A percentile compares a stretch with the other conserved stretches of the same genome.
Evolutionary conservation across 2,329 filamentous ascomycete genomes (phyloP).

Genomic region (Pseudofabraea citricarpa): DNA sequence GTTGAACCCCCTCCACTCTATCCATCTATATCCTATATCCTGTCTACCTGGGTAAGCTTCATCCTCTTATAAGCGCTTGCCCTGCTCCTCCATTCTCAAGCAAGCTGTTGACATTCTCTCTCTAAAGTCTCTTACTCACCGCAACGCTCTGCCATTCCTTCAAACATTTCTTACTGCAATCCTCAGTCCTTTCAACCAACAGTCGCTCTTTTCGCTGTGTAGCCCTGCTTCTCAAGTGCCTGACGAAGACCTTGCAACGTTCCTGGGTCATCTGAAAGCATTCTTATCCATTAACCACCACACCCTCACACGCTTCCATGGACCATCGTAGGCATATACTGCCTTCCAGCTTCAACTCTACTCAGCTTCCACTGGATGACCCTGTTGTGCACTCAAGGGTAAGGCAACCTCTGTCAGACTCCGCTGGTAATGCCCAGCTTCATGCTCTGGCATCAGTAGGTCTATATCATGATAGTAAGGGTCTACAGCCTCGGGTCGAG

Average conservation of each 20-base stretch:
- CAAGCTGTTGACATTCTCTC: conserved; percentile 24
- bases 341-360: conserved; percentile 16
- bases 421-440: conserved; percentile 25
- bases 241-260: conserved; percentile 11
- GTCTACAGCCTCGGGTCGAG: conserved; percentile 13
- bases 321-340: conserved; percentile 19
- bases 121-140: conserved; percentile 13
- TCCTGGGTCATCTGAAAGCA: conserved; percentile 19
- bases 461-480: conserved; percentile 24
- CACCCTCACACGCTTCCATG: conserved; percentile 16
- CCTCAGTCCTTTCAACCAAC: conserved; percentile 22
- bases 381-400: conserved; percentile 12
- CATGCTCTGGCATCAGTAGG: conserved; percentile 19
- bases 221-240: conserved; percentile 12
- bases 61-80: conserved; percentile 23
- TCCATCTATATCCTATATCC: conserved; percentile 18
- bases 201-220: conserved; percentile 13
- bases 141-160: conserved; percentile 24
- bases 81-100: conserved; percentile 27
- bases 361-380: conserved; percentile 15
- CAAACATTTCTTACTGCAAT: conserved; percentile 27
- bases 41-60: conserved; percentile 5
- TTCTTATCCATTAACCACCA: conserved; percentile 18
- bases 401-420: conserved; percentile 23
- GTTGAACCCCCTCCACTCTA: conserved; percentile 14